Conservation (phyloP, 2,329 filamentous ascomycete species). For the Endoconidiophora laricicola region DNA sequence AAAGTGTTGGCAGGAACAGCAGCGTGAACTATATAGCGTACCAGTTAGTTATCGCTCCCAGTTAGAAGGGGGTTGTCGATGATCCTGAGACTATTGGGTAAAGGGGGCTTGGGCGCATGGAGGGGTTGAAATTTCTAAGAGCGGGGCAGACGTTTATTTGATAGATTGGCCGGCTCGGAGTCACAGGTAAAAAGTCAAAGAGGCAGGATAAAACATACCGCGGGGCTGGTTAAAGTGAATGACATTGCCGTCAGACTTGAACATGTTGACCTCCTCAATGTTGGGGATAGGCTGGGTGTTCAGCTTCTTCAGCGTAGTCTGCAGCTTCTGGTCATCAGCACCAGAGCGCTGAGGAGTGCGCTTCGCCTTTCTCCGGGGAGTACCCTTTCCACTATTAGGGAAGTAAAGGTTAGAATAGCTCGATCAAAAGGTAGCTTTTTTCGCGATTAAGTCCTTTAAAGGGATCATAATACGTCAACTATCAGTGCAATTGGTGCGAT, state of each 20-base stretch:
- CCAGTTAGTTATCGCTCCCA: background rate
- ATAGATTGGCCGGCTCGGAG: background rate
- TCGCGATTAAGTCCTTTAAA: no score
- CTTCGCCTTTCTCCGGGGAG: slow-evolving; percentile 95
- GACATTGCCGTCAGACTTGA: slow-evolving; percentile 99
- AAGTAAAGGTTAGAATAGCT: slow-evolving; percentile 6
- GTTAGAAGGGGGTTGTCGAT: background rate
- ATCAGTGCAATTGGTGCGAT: slow-evolving; percentile 7
- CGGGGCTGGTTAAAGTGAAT: slow-evolving; percentile 98
- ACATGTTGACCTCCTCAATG: slow-evolving; percentile 99
- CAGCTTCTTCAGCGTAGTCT: slow-evolving; percentile 94
- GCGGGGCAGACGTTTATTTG: slow-evolving; percentile 1
- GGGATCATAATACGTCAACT: background rate
- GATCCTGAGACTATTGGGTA: background rate
- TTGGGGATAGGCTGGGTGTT: slow-evolving; percentile 99
- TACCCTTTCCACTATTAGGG: slow-evolving; percentile 69
- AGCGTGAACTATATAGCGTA: slow-evolving; percentile 57
- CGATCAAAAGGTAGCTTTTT: slow-evolving; percentile 3
- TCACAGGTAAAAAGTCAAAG: no score
- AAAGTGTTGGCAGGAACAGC: slow-evolving; percentile 97
- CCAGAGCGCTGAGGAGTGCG: slow-evolving; percentile 84
- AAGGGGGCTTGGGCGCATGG: background rate
- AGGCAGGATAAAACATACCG: slow-evolving; percentile 42
- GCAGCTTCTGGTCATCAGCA: slow-evolving; percentile 99
- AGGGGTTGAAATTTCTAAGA: background rate